These are phyloP conservation scores for Tylopilus plumbeoviolaceoides DNA, from an alignment of 768 basidiomycete species.

Conservation along the genomic window DNA sequence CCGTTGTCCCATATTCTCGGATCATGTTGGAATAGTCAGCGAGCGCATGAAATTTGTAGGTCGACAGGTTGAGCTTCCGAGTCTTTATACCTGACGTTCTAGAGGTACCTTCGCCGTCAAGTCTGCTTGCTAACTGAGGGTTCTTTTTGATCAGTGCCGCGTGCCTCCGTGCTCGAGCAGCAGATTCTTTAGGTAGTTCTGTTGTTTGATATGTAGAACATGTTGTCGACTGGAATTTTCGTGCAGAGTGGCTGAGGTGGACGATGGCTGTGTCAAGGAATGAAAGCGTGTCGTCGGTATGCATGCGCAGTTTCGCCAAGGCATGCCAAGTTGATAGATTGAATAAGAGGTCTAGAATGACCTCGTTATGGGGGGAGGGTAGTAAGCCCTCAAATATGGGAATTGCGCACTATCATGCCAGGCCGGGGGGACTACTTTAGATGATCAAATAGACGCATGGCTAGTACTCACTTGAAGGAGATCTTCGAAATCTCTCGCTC, in stretches of 20 bases:
- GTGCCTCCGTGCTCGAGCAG: too few species aligned
- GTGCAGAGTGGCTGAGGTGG: background rate
- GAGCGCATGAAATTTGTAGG: background rate
- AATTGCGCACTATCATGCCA: background rate
- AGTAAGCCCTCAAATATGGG: background rate
- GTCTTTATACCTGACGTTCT: background rate
- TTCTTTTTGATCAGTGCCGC: too few species aligned
- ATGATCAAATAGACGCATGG: too few species aligned
- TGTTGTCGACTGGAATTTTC: background rate
- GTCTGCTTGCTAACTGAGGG: background rate
- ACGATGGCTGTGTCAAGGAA: background rate
- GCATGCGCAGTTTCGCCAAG: background rate
- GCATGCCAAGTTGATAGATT: background rate
- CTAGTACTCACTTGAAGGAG: slow-evolving; percentile 11
- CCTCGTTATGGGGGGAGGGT: background rate
- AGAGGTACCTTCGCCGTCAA: background rate
- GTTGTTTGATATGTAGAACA: too few species aligned
- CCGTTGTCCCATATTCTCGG: background rate
- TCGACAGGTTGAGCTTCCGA: background rate
- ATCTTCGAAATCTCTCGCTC: slow-evolving; percentile 39
- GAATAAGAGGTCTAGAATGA: slow-evolving; percentile 13
- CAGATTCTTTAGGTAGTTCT: too few species aligned
- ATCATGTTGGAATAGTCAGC: background rate
- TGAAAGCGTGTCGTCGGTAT: background rate
- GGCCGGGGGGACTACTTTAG: too few species aligned